Base-by-base conservation (phyloP, 371 early-diverging fungal species). In the Circinella umbellata region DNA sequence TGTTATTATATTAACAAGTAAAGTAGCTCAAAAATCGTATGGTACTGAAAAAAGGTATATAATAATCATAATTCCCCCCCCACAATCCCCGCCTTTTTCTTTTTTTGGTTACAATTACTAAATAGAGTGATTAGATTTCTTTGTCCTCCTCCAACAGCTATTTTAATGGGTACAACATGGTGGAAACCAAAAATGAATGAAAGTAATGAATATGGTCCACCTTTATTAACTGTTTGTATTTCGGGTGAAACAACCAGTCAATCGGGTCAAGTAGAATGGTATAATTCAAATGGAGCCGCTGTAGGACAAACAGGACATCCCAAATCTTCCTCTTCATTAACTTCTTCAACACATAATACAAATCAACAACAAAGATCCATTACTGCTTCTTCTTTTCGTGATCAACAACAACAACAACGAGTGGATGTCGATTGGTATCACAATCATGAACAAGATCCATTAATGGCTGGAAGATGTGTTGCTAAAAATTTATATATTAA, bases 21-120 rank as follows among this genome's bases (percentile, higher is more conserved):
- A 91, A 67, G 94, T 94, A 6, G 94, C 92, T 11, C 94, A 94
- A 78, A 94, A 94, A 71, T 91, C 91, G 35, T 94, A 94, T 66
- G 94, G 94, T 14, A 92, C 93, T 20, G 94, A 94, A 73, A 93
- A 93, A 77, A 88, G 94, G 77, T 80, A 78, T 66, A 57, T 17
- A 37, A n/a, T n/a, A 27, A 27, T 27, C 0, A 27, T 27, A 27
- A 27, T 27, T 27, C 27, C 27, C 1, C 27, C 2, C 27, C 27
- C 27, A n/a, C n/a, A n/a, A n/a, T n/a, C 27, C 27, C 27, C 27
- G 0, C 27, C 27, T 54, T 4, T 37, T 36, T 20, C n/a, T 35
- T 37, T 62, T 38, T 64, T 48, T 64, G 68, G 34, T 5, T 15
- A 51, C 51, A 51, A 51, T 51, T 15, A 9, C 47, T 47, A 47